A percentile compares a stretch with the other conserved stretches of the same genome.
Evolutionary conservation across 2,329 filamentous ascomycete species (phyloP).

Genomic region (Curvularia sp.): DNA sequence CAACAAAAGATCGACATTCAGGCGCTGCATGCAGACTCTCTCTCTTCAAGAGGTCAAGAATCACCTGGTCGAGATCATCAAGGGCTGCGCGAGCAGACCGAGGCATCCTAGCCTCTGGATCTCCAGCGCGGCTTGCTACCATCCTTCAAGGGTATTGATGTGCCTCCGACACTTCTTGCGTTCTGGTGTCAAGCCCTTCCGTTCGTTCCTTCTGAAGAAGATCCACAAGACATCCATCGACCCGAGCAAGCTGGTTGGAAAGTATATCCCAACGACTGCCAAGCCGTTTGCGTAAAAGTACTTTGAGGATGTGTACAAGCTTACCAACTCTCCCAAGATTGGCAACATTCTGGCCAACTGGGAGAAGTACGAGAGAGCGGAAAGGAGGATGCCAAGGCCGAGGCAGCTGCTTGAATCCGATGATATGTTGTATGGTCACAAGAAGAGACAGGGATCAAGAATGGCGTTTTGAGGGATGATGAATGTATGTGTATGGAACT

Average conservation of each 20-base stretch:
- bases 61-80: conserved; percentile 89
- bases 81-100: conserved; percentile 82
- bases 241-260: conserved; percentile 93
- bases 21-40: conserved; percentile 82
- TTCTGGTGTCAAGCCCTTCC: conserved; percentile 98
- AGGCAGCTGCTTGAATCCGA: conserved; percentile 29
- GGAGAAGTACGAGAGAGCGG: conserved; percentile 59
- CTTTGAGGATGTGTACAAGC: conserved; percentile 96
- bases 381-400: conserved; percentile 36
- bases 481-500: conserved; percentile 1
- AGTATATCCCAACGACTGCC: conserved; percentile 99
- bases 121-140: conserved; percentile 92
- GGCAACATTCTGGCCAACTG: conserved; percentile 81
- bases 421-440: background rate
- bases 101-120: conserved; percentile 85
- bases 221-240: conserved; percentile 99
- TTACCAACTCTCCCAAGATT: conserved; percentile 84
- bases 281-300: conserved; percentile 96
- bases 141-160: conserved; percentile 98
- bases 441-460: background rate
- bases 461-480: conserved; percentile 9
- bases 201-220: conserved; percentile 98
- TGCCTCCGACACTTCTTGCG: conserved; percentile 96
- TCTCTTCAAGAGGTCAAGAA: conserved; percentile 90
- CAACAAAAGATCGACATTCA: conserved; percentile 97